A percentile compares a stretch with the other conserved stretches of the same genome.
Evolutionary conservation across 169 alveolate species (phyloP).

Genomic region (Condylostoma magnum): DNA sequence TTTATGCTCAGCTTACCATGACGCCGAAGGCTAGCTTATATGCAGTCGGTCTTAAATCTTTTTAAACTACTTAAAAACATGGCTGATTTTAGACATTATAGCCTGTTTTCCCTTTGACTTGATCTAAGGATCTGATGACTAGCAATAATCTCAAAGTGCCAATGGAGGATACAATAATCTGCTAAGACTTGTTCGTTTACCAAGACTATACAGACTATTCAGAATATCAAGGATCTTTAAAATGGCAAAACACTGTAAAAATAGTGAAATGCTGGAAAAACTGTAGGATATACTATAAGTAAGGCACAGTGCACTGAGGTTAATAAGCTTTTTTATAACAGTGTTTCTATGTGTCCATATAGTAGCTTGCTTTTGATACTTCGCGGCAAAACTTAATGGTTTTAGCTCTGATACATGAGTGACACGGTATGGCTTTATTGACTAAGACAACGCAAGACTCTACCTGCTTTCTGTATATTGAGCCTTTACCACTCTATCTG

Average conservation of each 20-base stretch:
- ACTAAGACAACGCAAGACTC: not conserved
- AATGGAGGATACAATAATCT: constrained; percentile 34
- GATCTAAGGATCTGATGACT: no score
- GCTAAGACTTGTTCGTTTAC: constrained; percentile 39
- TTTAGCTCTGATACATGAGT: constrained; percentile 59
- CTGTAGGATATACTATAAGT: constrained; percentile 12
- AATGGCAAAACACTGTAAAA: constrained; percentile 12
- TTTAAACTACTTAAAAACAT: not conserved
- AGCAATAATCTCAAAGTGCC: no score
- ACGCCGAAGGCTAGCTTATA: constrained; percentile 15
- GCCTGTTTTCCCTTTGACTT: constrained; percentile 10
- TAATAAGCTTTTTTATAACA: constrained; percentile 25
- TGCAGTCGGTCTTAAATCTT: not conserved
- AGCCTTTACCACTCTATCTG: constrained; percentile 59
- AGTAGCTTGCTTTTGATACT: constrained; percentile 63
- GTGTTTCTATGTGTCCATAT: constrained; percentile 52
- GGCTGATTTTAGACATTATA: not conserved
- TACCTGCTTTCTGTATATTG: constrained; percentile 59
- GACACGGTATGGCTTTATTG: not conserved
- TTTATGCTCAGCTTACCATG: constrained; percentile 8
- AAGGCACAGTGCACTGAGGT: constrained; percentile 35
- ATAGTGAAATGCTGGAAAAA: not conserved
- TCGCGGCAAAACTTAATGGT: constrained; percentile 49
- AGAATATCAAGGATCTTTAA: constrained; percentile 49
- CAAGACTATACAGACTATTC: constrained; percentile 51